These are phyloP conservation scores for Planoprotostelium fungivorum DNA, from an alignment of 78 protist genomes.

Conservation along the genomic window DNA sequence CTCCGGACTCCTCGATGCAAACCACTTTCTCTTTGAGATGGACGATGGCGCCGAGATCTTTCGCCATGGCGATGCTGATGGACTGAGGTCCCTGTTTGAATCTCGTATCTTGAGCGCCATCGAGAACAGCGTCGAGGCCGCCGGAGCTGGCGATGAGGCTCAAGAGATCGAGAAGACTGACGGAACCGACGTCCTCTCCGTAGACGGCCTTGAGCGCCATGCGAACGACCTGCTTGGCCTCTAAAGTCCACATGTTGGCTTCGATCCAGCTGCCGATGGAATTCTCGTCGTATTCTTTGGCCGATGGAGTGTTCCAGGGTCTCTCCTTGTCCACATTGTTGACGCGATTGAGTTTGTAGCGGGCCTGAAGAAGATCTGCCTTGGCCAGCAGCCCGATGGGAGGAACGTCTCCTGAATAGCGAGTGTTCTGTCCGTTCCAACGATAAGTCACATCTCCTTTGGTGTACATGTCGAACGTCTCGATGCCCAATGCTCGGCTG, in stretches of 20 bases:
- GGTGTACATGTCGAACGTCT: neutral
- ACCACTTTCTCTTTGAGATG: too few relatives aligned
- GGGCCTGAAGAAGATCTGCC: neutral
- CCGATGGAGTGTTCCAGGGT: neutral
- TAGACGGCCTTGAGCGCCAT: neutral
- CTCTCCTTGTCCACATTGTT: neutral
- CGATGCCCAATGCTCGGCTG: neutral
- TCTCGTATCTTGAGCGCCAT: too few relatives aligned
- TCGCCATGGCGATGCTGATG: too few relatives aligned
- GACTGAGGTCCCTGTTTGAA: too few relatives aligned
- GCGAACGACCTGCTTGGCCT: neutral
- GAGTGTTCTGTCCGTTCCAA: neutral
- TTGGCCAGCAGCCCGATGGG: neutral
- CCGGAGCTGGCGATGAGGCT: neutral
- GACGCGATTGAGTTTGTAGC: neutral
- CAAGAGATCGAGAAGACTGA: neutral
- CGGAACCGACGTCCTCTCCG: neutral
- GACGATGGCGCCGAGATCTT: too few relatives aligned
- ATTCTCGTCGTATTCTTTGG: neutral
- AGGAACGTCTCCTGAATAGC: neutral
- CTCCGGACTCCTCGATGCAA: slow-evolving; percentile 26
- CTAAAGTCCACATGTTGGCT: neutral
- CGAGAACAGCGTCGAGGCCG: too few relatives aligned
- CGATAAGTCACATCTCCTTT: neutral
- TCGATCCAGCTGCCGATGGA: neutral